Conservation (phyloP, 73 alveolate species). For the Tetrahymena borealis region DNA sequence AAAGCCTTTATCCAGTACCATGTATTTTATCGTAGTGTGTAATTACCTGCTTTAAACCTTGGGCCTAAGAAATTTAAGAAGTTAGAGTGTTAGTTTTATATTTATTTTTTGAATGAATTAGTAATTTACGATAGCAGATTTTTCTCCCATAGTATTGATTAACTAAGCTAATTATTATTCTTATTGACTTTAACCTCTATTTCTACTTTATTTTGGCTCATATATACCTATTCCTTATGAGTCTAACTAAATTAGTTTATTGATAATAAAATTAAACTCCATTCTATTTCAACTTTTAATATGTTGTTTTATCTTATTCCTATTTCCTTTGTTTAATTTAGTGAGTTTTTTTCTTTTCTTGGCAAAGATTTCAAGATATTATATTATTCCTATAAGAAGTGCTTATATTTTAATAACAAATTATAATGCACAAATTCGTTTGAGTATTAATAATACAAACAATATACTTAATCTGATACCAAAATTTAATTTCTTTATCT, state of each 20-base stretch:
- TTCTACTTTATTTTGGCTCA: not conserved
- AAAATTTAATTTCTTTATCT: too few relatives aligned
- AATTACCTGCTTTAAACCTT: not conserved
- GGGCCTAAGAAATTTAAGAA: not conserved
- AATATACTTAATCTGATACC: too few relatives aligned
- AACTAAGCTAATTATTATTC: not conserved
- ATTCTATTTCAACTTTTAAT: not conserved
- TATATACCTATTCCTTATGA: not conserved
- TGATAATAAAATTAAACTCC: not conserved
- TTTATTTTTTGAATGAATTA: not conserved
- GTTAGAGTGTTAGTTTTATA: too few relatives aligned
- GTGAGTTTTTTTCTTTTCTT: too few relatives aligned
- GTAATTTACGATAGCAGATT: not conserved
- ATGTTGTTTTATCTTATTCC: too few relatives aligned
- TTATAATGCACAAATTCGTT: too few relatives aligned
- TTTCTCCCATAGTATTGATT: not conserved
- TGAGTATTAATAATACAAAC: too few relatives aligned
- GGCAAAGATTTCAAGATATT: too few relatives aligned
- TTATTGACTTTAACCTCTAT: not conserved
- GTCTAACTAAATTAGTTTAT: not conserved
- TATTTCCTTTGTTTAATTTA: too few relatives aligned
- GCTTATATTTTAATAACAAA: too few relatives aligned
- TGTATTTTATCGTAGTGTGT: not conserved
- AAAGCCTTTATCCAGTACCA: not conserved
- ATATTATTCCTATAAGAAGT: too few relatives aligned